Evolutionary conservation across 2,329 filamentous ascomycete genomes (phyloP).

Genomic region (Cadophora sp.): DNA sequence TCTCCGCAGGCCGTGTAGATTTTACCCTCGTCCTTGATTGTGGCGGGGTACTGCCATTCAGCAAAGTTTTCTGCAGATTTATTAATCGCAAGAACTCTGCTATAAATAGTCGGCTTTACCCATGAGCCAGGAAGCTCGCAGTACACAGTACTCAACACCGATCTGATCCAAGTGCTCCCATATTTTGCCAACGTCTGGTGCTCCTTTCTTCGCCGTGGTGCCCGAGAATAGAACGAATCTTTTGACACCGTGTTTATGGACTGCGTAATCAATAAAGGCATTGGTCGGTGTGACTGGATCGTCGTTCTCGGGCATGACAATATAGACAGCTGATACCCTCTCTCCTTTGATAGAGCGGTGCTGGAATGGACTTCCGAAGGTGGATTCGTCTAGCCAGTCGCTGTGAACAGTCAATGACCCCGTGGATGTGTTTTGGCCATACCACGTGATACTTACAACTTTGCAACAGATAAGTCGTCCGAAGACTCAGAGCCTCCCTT

Average conservation of each 20-base stretch:
- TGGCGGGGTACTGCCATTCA: conserved; percentile 20
- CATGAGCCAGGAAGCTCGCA: conserved; percentile 57
- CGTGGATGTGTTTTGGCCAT: not conserved
- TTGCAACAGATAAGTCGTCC: conserved; percentile 31
- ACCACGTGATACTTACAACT: conserved; percentile 36
- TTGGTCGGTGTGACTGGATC: conserved; percentile 47
- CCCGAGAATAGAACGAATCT: conserved; percentile 54
- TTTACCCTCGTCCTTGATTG: conserved; percentile 50
- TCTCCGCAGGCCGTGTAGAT: conserved; percentile 53
- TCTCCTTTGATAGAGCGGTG: conserved; percentile 29
- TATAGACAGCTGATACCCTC: conserved; percentile 48
- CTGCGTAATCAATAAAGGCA: conserved; percentile 52
- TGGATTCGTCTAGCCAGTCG: conserved; percentile 52
- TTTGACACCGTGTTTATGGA: conserved; percentile 44
- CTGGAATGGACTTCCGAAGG: conserved; percentile 48
- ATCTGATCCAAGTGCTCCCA: conserved; percentile 50
- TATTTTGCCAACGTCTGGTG: conserved; percentile 45
- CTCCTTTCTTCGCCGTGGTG: conserved; percentile 36
- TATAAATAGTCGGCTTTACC: conserved; percentile 40
- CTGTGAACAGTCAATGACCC: conserved; percentile 3
- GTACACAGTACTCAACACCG: conserved; percentile 50
- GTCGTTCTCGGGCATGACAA: conserved; percentile 47
- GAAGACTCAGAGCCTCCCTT: conserved; percentile 22
- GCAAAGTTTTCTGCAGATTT: conserved; percentile 33
- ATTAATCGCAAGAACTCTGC: conserved; percentile 11